These are phyloP conservation scores for Achlya hypogyna DNA, from an alignment of 352 stramenopile genomes.

Conservation along the genomic window DNA sequence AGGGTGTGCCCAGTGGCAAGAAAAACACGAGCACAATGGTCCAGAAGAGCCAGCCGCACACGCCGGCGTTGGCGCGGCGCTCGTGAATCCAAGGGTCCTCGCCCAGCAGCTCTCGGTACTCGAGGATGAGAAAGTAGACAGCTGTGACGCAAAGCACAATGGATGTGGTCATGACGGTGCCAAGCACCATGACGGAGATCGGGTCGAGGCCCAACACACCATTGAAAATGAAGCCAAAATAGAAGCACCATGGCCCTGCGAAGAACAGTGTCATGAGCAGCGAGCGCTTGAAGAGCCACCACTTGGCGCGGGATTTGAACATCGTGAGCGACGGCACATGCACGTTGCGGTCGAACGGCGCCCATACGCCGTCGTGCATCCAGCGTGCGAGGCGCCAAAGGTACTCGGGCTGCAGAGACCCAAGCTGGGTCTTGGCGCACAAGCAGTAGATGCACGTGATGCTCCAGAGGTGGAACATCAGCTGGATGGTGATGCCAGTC, in stretches of 20 bases:
- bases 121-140: constrained; percentile 6
- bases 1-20: neutral
- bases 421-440: neutral
- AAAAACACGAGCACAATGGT: neutral
- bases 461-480: neutral
- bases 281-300: neutral
- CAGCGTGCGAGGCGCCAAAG: neutral
- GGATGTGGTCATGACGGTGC: neutral
- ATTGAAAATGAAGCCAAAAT: neutral
- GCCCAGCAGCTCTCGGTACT: neutral
- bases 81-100: constrained; percentile 1
- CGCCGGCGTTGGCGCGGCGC: neutral
- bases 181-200: neutral
- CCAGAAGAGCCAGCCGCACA: neutral
- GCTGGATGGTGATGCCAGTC: neutral
- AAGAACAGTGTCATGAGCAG: neutral
- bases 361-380: constrained; percentile 5
- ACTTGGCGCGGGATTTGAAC: neutral
- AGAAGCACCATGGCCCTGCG: neutral
- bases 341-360: neutral
- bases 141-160: neutral
- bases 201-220: neutral
- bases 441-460: neutral
- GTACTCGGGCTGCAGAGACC: neutral
- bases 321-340: neutral